Evolutionary conservation across 108 stramenopile species (phyloP).

Genomic region (Asterionellopsis glacialis): DNA sequence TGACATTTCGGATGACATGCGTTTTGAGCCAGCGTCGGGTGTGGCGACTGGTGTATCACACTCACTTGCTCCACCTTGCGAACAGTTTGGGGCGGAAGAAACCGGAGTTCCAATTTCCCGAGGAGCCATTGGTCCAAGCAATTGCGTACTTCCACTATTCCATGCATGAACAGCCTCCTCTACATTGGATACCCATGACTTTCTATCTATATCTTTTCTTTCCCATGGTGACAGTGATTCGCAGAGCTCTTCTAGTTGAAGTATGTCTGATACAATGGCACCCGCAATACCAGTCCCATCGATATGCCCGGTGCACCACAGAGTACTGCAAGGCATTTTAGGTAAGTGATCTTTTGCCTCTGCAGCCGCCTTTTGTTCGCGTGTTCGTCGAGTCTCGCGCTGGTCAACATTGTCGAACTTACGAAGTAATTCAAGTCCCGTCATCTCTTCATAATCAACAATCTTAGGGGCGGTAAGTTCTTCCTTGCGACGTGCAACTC

Average conservation of each 20-base stretch:
- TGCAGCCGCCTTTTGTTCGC: slow-evolving; percentile 1
- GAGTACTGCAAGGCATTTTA: slow-evolving; percentile 23
- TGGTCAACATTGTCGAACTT: slow-evolving; percentile 26
- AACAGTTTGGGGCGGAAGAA: too few species aligned
- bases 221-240: slow-evolving; percentile 58
- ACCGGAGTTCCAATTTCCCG: too few species aligned
- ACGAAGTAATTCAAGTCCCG: slow-evolving; percentile 53
- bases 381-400: slow-evolving; percentile 18
- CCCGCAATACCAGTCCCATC: slow-evolving; percentile 63
- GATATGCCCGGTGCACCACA: slow-evolving; percentile 38
- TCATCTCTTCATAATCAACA: slow-evolving; percentile 43
- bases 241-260: slow-evolving; percentile 56
- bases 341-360: slow-evolving; percentile 3
- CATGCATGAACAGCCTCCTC: slow-evolving; percentile 52
- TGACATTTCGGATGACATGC: background rate
- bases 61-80: background rate
- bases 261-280: slow-evolving; percentile 46
- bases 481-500: slow-evolving; percentile 3
- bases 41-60: slow-evolving; percentile 6
- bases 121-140: slow-evolving; percentile 7
- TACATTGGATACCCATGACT: slow-evolving; percentile 49
- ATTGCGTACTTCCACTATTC: slow-evolving; percentile 31
- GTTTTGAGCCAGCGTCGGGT: slow-evolving; percentile 4
- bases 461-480: slow-evolving; percentile 22
- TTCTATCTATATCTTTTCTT: slow-evolving; percentile 35